Base-by-base conservation (phyloP, 73 alveolate species). In the Uronychia setigera region DNA sequence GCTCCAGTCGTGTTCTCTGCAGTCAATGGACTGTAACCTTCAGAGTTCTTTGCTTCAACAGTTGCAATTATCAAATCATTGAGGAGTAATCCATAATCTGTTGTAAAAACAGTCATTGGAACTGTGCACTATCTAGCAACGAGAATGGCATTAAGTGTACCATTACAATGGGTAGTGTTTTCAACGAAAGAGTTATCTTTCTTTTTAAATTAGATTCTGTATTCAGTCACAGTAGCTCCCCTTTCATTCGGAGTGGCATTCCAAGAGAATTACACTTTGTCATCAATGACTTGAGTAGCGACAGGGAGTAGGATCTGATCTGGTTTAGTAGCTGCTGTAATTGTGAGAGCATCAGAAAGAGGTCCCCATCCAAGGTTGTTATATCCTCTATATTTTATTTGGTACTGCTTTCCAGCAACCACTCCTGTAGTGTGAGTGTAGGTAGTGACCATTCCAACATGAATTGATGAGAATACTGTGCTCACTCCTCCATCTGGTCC, bases 361-460 rank as follows among this genome's bases (percentile, higher is more conserved):
- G 85, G 76, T 26, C 92, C 87, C 78, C 81, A 46, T 76, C 96
- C 96, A 74, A 77, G 75, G 31, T 57, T 81, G 78, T 86, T 85
- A 58, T 30, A 46, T 30, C 90, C 96, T 32, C 93, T 67, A 32
- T 86, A 59, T 80, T 78, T 35, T 58, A 90, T 35, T 74, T 78
- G 31, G 58, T 90, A 90, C 29, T 84, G 32, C 32, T 26, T 13
- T 0, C 95, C 95, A 33, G 34, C 59, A 1, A 77, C 83, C 1
- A 89, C 60, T 59, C 80, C 85, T 13, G 76, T 78, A 5, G 84
- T 28, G 9, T 28, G 5, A 30, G 29, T 26, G 19, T 76, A 28
- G n/a, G 59, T 76, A 9, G 5, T 14, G 32, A n/a, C 32, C 5
- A 5, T 67, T 14, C 34, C 32, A n/a, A n/a, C n/a, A n/a, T n/a